These are phyloP conservation scores for Paramyrothecium sp. DNA, from an alignment of 2,329 filamentous ascomycete species.

Conservation along the genomic window DNA sequence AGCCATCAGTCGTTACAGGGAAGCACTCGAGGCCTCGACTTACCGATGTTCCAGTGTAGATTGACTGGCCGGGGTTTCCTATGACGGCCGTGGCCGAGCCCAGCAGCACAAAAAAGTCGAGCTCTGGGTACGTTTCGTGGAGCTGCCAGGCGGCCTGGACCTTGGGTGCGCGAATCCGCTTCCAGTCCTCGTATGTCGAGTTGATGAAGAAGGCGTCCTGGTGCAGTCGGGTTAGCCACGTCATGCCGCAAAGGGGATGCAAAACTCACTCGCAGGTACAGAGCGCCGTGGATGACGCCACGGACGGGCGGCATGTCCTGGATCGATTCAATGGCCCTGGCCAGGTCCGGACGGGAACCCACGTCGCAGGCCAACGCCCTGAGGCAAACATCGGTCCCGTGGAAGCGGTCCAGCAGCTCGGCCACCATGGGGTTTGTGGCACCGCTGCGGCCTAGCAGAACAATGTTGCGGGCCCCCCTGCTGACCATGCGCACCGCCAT, in stretches of 20 bases:
- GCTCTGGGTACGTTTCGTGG: background rate
- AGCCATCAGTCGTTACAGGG: background rate
- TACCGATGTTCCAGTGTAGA: background rate
- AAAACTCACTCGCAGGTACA: conserved; percentile 12
- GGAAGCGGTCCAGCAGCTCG: background rate
- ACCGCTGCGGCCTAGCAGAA: conserved; percentile 1
- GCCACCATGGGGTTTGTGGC: background rate
- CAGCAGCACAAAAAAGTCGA: background rate
- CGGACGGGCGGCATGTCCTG: conserved; percentile 11
- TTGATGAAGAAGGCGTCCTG: background rate
- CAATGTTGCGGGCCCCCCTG: conserved; percentile 2
- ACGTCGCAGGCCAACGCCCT: background rate
- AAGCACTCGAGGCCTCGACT: background rate
- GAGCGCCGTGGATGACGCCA: conserved; percentile 17
- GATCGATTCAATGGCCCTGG: background rate
- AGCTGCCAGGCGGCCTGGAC: background rate
- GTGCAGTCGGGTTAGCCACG: background rate
- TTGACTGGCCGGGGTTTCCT: background rate
- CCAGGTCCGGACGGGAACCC: background rate
- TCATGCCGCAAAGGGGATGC: background rate
- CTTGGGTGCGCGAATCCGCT: background rate
- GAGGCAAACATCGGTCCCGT: background rate
- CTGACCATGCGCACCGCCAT: background rate
- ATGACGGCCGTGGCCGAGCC: background rate
- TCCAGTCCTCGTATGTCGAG: background rate